Base-by-base conservation (phyloP, 495 filamentous ascomycete genomes). In the Poronia punctata region DNA sequence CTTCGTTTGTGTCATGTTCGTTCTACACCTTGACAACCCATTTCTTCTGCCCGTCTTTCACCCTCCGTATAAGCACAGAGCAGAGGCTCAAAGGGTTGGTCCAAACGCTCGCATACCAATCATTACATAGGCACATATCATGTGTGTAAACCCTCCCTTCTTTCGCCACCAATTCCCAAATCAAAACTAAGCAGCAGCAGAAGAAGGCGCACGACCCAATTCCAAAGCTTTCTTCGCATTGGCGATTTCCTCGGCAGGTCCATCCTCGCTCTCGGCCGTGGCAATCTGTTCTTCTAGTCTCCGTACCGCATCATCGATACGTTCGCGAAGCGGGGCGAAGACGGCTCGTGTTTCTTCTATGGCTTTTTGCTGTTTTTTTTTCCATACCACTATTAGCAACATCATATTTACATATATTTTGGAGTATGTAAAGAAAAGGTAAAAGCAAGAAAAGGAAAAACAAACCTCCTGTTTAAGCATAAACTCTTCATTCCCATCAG, bases 341-440 rank as follows among this genome's bases (percentile, higher is more conserved):
- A 95, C 78, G 19, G 78, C 81, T 56, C 82, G 79, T 20, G 90
- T 97, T 62, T 95, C 84, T 46, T 88, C 75, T 11, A 86, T 62
- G 12, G 83, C 86, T 64, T 69, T 74, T 54, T 74, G 73, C 89
- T 96, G 34, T 35, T 45, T 35, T n/a, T 19, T 46, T 46, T 19
- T 7, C 31, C 19, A 10, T n/a, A 3, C 12, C 7, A 5, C 3
- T 8, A 56, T 67, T 51, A 52, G 47, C 26, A 29, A n/a, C 4
- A 29, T 14, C 27, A 5, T 16, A 18, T 14, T 7, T 15, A 18
- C 15, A 10, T 14, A 25, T 20, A 20, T 12, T 15, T 26, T 3
- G 30, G 24, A 22, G 5, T 33, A 17, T 23, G 15, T 10, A n/a
- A 18, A 22, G 2, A 11, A 22, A 1, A 5, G 21, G 23, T 23